Conservation (phyloP, 768 basidiomycete genomes). For the Amanita phalloides region DNA sequence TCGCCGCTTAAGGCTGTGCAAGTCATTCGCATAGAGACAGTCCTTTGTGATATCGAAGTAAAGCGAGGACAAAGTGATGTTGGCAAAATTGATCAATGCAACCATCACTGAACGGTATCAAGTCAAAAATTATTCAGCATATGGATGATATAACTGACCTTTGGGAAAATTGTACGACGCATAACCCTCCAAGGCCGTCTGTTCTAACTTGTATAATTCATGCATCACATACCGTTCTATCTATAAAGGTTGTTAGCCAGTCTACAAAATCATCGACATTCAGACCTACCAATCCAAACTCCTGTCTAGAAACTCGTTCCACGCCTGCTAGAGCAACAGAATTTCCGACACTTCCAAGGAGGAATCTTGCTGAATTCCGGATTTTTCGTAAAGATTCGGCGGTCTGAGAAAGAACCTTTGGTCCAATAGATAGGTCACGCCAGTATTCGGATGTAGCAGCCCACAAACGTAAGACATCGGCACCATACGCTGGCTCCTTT, state of each 20-base stretch:
- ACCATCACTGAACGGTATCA: slow-evolving; percentile 45
- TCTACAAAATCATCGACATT: not conserved
- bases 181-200: slow-evolving; percentile 58
- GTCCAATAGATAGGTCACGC: slow-evolving; percentile 80
- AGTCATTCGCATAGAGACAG: slow-evolving; percentile 64
- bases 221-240: slow-evolving; percentile 82
- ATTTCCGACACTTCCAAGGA: slow-evolving; percentile 67
- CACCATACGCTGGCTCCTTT: slow-evolving; percentile 70
- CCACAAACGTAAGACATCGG: slow-evolving; percentile 86
- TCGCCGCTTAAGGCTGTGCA: slow-evolving; percentile 41
- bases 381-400: slow-evolving; percentile 74
- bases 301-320: slow-evolving; percentile 27
- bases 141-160: slow-evolving; percentile 34
- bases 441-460: slow-evolving; percentile 85
- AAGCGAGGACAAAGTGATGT: slow-evolving; percentile 76
- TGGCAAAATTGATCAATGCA: slow-evolving; percentile 66
- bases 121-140: not conserved
- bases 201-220: slow-evolving; percentile 67
- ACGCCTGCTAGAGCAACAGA: slow-evolving; percentile 16
- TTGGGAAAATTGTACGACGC: slow-evolving; percentile 67
- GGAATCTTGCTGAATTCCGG: slow-evolving; percentile 77
- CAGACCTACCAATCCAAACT: slow-evolving; percentile 55
- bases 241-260: slow-evolving; percentile 26
- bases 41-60: slow-evolving; percentile 95
- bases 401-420: slow-evolving; percentile 62